A percentile compares a stretch with the other conserved stretches of the same genome.
phyloP scores from a whole-genome alignment of 179 eudicot species.

The Camellia oleifera region DNA sequence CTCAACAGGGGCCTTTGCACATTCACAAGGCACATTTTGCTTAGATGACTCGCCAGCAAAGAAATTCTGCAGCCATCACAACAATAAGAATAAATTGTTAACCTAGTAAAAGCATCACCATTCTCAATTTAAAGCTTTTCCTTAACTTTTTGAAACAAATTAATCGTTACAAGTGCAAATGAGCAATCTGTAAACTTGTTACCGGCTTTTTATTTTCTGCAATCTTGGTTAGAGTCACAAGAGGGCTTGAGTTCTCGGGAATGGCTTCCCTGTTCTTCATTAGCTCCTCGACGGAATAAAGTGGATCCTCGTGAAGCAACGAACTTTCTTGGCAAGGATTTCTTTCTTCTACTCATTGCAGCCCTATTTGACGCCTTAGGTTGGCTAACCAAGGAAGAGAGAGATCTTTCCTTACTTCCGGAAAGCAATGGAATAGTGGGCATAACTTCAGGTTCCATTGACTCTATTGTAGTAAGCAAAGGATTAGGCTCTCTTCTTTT shows the following conservation, averaged over 20 bases:
- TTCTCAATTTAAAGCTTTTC: not conserved
- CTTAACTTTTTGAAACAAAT: not conserved
- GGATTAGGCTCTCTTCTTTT: conserved; percentile 32
- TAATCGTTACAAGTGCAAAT: not conserved
- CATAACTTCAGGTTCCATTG: not conserved
- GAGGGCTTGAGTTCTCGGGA: conserved; percentile 40
- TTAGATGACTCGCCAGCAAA: conserved; percentile 34
- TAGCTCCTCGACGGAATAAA: conserved; percentile 31
- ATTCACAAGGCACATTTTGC: conserved; percentile 24
- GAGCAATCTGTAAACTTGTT: not conserved
- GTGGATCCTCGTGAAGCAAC: conserved; percentile 34
- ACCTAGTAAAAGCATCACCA: not conserved
- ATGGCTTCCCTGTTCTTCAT: conserved; percentile 33
- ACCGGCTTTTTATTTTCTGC: conserved; percentile 43
- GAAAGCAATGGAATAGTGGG: not conserved
- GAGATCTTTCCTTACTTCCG: conserved; percentile 59
- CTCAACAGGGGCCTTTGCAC: conserved; percentile 23
- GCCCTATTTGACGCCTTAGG: conserved; percentile 37
- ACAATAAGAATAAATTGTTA: not conserved
- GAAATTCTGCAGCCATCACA: conserved; percentile 29
- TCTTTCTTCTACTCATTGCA: conserved; percentile 41
- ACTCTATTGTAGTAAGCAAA: conserved; percentile 24
- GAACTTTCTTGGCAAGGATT: conserved; percentile 37
- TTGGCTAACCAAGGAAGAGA: conserved; percentile 54
- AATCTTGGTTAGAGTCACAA: conserved; percentile 42